phyloP scores from a whole-genome alignment of 176 grass and related monocot species.

The Guadua angustifolia region DNA sequence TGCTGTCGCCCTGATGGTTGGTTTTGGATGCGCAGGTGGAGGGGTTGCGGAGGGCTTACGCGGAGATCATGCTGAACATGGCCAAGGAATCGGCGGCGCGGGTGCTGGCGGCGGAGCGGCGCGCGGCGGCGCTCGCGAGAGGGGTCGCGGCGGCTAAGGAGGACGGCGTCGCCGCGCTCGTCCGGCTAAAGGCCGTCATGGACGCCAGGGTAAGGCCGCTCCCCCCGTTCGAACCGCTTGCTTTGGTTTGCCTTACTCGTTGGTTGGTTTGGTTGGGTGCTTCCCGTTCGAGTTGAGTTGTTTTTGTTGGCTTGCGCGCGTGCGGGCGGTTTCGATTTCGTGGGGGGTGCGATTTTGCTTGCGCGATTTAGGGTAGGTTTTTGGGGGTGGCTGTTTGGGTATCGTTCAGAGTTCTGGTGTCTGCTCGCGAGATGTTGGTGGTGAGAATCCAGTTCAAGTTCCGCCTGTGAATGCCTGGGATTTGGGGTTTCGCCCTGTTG shows the following conservation, averaged over 20 bases:
- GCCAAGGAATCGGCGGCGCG: conserved; percentile 80
- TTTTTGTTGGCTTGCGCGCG: not conserved
- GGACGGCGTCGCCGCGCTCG: conserved; percentile 55
- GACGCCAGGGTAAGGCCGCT: conserved; percentile 48
- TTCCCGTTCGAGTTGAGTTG: conserved; percentile 5
- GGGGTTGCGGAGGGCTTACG: conserved; percentile 66
- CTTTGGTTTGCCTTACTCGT: not conserved
- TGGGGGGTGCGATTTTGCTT: not conserved
- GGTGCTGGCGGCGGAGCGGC: conserved; percentile 77
- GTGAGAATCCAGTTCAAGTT: conserved; percentile 21
- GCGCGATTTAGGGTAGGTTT: conserved; percentile 28
- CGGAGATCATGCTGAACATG: conserved; percentile 80
- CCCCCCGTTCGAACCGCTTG: not conserved
- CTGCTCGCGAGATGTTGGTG: not conserved
- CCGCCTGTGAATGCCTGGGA: not conserved
- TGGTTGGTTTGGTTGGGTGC: conserved; percentile 4
- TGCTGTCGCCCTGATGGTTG: conserved; percentile 10
- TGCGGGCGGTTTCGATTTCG: not conserved
- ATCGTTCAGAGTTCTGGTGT: conserved; percentile 32
- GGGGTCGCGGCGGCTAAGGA: conserved; percentile 52
- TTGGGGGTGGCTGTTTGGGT: conserved; percentile 18
- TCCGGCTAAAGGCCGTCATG: conserved; percentile 65
- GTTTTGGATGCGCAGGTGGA: conserved; percentile 45
- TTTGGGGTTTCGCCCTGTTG: conserved; percentile 27
- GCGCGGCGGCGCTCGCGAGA: conserved; percentile 42